Evolutionary conservation across 495 filamentous ascomycete species (phyloP), one percentile per base, ranked within the genome.

Genomic region (Umbilicaria muhlenbergii): DNA sequence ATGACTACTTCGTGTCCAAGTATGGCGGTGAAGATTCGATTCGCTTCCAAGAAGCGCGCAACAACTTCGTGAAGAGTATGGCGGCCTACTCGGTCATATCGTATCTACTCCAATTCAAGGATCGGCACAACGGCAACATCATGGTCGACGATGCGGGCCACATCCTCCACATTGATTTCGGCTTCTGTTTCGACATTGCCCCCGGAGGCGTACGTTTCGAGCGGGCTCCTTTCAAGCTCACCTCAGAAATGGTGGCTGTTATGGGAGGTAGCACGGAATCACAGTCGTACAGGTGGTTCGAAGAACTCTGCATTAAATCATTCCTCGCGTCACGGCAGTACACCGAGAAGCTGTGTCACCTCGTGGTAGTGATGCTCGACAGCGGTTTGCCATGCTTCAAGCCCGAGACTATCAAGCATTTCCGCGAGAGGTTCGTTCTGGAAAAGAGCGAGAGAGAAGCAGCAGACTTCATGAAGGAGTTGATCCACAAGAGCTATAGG

Each of bases 51-150:
- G 81, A 94, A 56, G 92, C 92, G 2, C 77, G 92, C 34, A 91
- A 77, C 58, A 94, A 95, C 56, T 99, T 99, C 52, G 87, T 99
- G 54, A 96, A 96, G 70, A 94, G 86, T 64, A 96, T 99, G 92
- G 92, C 92, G 2, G 91, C 89, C n/a, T 96, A 99, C 61, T 94
- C 86, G n/a, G 79, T 96, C 45, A 95, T 96, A 41, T 91, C 86
- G 0, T 96, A 92, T 61, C 69, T 99, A 7, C 67, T 99, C 21
- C 93, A 99, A 55, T 94, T 99, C 77, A 99, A 99, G 61, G 92
- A 99, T 60, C 77, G 92, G 5, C 92, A 99, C 62, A 99, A 99
- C 58, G 92, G 92, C 35, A 99, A 99, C 63, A 96, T 99, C 66
- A 96, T 99, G 92, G 74, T 99, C 35, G 86, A 96, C 55, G 88